Conservation (phyloP, 2,329 filamentous ascomycete genomes). For the Ceratocystis diversiconidia region DNA sequence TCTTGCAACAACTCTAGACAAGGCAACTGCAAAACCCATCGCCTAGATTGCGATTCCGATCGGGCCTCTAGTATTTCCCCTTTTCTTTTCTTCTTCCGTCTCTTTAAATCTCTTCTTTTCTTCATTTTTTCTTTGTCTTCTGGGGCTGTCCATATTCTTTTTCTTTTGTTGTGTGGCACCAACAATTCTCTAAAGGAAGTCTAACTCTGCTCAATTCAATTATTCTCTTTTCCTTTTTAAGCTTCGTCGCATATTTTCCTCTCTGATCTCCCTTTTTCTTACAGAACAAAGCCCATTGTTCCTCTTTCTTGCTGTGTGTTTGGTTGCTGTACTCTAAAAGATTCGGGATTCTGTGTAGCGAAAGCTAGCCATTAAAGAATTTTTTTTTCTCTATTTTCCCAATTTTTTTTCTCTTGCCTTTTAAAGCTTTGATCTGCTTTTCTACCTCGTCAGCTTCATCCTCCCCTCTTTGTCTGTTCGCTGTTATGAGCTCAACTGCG, state of each 20-base stretch:
- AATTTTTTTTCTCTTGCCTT: too few species aligned
- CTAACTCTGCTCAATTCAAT: neutral
- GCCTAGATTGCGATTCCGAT: neutral
- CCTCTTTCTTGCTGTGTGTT: neutral
- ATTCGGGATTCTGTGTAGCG: too few species aligned
- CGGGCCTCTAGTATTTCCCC: neutral
- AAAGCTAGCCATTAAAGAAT: too few species aligned
- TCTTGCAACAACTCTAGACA: neutral
- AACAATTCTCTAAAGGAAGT: neutral
- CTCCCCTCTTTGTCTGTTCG: neutral
- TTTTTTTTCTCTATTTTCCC: neutral
- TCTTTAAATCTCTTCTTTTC: neutral
- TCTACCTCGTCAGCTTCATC: neutral
- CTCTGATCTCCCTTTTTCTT: neutral
- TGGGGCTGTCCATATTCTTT: neutral
- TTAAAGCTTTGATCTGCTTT: neutral
- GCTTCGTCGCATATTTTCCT: neutral
- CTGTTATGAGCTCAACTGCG: constrained; percentile 14
- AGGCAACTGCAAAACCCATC: neutral
- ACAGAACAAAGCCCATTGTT: constrained; percentile 16
- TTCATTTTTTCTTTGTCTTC: neutral
- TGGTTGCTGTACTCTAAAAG: neutral
- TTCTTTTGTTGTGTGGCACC: neutral
- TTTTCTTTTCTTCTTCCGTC: neutral
- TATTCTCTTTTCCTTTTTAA: constrained; percentile 2